A percentile compares a stretch with the other conserved stretches of the same genome.
phyloP scores from a whole-genome alignment of 768 basidiomycete genomes.

The Pluteus cervinus region DNA sequence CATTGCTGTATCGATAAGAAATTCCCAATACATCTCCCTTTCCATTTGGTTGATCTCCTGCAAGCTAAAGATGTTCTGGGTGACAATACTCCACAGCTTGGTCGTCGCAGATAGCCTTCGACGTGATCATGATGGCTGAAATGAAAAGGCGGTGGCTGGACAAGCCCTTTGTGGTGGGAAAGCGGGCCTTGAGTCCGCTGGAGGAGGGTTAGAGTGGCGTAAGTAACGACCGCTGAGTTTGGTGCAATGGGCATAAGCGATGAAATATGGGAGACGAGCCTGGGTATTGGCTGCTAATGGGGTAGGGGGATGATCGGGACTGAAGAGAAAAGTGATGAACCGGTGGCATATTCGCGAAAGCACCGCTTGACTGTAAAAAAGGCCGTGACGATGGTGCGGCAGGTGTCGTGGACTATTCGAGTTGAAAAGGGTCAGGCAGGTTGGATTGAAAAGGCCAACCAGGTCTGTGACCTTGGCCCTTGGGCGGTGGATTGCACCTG shows the following conservation, averaged over 20 bases:
- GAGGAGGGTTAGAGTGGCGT: slow-evolving; percentile 60
- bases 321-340: slow-evolving; percentile 82
- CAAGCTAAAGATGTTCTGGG: slow-evolving; percentile 79
- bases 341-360: slow-evolving; percentile 64
- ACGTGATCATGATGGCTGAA: slow-evolving; percentile 89
- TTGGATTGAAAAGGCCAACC: too few relatives aligned
- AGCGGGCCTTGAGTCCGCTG: slow-evolving; percentile 86
- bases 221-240: slow-evolving; percentile 72
- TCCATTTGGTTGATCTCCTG: slow-evolving; percentile 97
- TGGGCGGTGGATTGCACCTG: too few relatives aligned
- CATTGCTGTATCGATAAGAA: slow-evolving; percentile 64
- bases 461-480: too few relatives aligned
- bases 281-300: slow-evolving; percentile 50
- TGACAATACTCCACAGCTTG: slow-evolving; percentile 89
- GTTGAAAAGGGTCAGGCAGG: too few relatives aligned
- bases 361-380: slow-evolving; percentile 72
- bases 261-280: slow-evolving; percentile 68
- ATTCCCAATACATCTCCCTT: slow-evolving; percentile 93
- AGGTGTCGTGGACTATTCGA: too few relatives aligned
- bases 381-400: slow-evolving; percentile 33
- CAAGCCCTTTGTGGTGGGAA: slow-evolving; percentile 85
- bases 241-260: slow-evolving; percentile 84
- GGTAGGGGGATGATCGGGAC: slow-evolving; percentile 70
- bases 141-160: slow-evolving; percentile 89
- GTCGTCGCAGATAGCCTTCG: slow-evolving; percentile 91